Base-by-base conservation (phyloP, 2,329 filamentous ascomycete species). In the Dryadomyces quercus-mongolicae region DNA sequence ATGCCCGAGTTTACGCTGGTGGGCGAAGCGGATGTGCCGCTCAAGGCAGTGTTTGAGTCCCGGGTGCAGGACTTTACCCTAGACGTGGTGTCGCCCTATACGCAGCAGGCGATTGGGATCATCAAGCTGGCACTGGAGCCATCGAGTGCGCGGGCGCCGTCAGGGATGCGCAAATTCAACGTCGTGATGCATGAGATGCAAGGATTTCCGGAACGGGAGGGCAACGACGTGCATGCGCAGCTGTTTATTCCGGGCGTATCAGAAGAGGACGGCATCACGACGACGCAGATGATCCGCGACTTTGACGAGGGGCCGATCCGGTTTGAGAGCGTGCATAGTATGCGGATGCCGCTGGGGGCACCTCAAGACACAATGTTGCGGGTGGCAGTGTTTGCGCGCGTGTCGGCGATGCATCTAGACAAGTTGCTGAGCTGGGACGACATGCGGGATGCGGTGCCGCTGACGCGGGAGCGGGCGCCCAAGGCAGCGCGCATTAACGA, bases 351-450 rank as follows among this genome's bases (percentile, higher is more conserved):
- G 4, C 75, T 95, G 40, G 85, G 85, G 46, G 86, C 85, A 49
- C 81, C 89, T 1, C 80, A 79, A 21, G 84, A 85, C 49, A 83
- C 89, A 1, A 85, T 82, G 22, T 70, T 98, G 53, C 82, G 93
- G 54, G 86, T 95, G 9, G 89, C 90, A 50, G 86, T 98, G 57
- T 97, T 95, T 66, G 91, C 93, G 18, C 86, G 86, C 64, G 88
- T 95, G 40, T 93, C 89, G 1, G 74, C 84, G 0, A 96, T 96
- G 84, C 93, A 98, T 70, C 78, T 98, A 21, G 93, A 98, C 68
- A 97, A 95, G 71, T 77, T 98, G 51, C 80, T 96, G 13, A 98
- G 93, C 70, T 98, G 93, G 93, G 93, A 98, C 66, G 93, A 97
- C 63, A 96, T 98, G 84, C 84, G 92, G 56, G 92, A 98, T 67